Conservation (phyloP, 2,329 filamentous ascomycete genomes). For the Alternaria sp. region DNA sequence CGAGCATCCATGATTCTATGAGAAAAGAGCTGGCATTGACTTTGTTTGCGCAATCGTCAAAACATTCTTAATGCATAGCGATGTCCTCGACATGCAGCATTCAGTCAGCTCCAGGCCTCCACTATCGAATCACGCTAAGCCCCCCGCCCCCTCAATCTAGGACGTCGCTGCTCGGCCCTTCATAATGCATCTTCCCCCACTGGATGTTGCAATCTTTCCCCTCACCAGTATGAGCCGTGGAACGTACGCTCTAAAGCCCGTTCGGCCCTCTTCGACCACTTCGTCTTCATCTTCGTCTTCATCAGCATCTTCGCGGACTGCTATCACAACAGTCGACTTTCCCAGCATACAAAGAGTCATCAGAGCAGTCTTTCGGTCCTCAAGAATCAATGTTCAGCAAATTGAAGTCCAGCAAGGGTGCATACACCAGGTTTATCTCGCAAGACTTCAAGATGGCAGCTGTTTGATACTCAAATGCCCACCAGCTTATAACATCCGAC, state of each 20-base stretch:
- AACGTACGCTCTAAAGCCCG: conserved; percentile 28
- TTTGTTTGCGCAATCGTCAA: neutral
- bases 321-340: conserved; percentile 36
- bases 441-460: conserved; percentile 48
- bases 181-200: conserved; percentile 48
- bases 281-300: conserved; percentile 37
- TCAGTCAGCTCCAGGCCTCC: conserved; percentile 11
- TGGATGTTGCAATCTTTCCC: conserved; percentile 42
- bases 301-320: conserved; percentile 29
- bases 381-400: conserved; percentile 41
- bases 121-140: conserved; percentile 25
- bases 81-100: conserved; percentile 27
- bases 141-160: conserved; percentile 13
- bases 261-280: conserved; percentile 29
- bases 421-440: conserved; percentile 52
- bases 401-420: conserved; percentile 43
- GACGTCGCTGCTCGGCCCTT: conserved; percentile 17
- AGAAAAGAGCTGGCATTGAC: neutral
- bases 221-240: conserved; percentile 46
- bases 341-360: conserved; percentile 45
- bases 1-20: neutral
- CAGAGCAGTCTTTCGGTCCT: conserved; percentile 38
- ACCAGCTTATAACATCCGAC: conserved; percentile 45
- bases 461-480: conserved; percentile 52
- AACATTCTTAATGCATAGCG: conserved; percentile 20